Percentiles rank a stretch among this genome's conserved stretches.
These are phyloP conservation scores for Microthlaspi erraticum DNA, from an alignment of 345 rosid genomes.

Conservation along the genomic window DNA sequence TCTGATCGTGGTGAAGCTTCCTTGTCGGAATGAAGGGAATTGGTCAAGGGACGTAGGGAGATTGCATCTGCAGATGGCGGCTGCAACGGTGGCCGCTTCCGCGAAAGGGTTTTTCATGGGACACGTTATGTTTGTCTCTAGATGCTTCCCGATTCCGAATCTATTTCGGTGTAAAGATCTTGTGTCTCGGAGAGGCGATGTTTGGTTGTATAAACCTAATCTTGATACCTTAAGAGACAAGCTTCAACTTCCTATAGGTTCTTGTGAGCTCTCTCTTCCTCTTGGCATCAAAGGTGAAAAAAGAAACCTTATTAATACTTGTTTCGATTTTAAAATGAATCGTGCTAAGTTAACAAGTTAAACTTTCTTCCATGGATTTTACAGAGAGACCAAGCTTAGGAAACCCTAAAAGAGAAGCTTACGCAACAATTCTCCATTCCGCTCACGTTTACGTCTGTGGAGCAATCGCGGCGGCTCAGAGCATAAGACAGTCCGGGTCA, in stretches of 20 bases:
- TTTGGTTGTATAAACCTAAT: constrained; percentile 79
- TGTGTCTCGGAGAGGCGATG: constrained; percentile 55
- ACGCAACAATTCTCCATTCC: constrained; percentile 93
- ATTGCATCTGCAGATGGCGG: constrained; percentile 87
- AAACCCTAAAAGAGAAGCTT: constrained; percentile 75
- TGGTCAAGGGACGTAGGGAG: constrained; percentile 95
- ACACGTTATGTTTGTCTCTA: constrained; percentile 67
- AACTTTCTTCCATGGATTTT: constrained; percentile 5
- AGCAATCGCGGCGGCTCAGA: constrained; percentile 90
- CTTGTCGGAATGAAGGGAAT: constrained; percentile 76
- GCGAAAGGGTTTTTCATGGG: constrained; percentile 75
- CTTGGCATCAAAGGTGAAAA: constrained; percentile 67
- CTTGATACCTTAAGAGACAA: constrained; percentile 69
- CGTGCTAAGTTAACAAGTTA: constrained; percentile 1
- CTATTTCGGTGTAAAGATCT: constrained; percentile 84
- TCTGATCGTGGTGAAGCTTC: constrained; percentile 85
- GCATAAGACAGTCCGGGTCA: constrained; percentile 90
- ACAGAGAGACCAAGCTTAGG: constrained; percentile 64
- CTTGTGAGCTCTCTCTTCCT: constrained; percentile 95
- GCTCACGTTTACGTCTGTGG: constrained; percentile 93
- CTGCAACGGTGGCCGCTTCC: constrained; percentile 71
- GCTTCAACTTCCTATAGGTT: constrained; percentile 81
- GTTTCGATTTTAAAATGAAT: neutral
- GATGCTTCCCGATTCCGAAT: constrained; percentile 83
- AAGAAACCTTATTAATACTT: neutral